Percentiles rank a stretch among this genome's conserved stretches.
phyloP scores from a whole-genome alignment of 2,329 filamentous ascomycete genomes.

The Gnomoniopsis smithogilvyi region DNA sequence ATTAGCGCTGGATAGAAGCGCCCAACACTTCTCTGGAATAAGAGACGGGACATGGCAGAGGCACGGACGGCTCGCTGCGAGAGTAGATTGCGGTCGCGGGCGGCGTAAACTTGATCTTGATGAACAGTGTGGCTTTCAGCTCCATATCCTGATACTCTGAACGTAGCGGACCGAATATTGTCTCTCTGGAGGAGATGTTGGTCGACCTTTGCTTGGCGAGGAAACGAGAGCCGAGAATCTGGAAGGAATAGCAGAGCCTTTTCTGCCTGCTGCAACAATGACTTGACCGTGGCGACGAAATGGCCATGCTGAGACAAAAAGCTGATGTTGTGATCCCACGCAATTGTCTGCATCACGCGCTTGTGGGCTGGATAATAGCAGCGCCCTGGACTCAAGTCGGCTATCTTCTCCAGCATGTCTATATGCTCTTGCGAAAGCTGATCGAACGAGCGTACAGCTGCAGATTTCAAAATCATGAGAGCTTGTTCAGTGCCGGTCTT shows the following conservation, averaged over 20 bases:
- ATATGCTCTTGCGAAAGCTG: constrained; percentile 33
- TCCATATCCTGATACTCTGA: constrained; percentile 25
- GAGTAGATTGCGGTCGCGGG: background rate
- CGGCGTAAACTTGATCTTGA: constrained; percentile 15
- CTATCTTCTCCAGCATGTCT: constrained; percentile 33
- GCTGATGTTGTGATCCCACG: constrained; percentile 37
- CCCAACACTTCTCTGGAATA: background rate
- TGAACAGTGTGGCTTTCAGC: constrained; percentile 22
- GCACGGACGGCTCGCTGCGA: background rate
- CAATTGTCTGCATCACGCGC: constrained; percentile 43
- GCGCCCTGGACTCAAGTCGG: constrained; percentile 38
- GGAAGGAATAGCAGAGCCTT: constrained; percentile 29
- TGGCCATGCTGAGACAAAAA: constrained; percentile 42
- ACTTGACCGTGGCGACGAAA: constrained; percentile 33
- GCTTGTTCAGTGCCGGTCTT: constrained; percentile 55
- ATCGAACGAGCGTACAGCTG: constrained; percentile 46
- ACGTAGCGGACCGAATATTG: constrained; percentile 38
- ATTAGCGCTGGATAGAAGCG: background rate
- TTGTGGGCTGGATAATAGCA: constrained; percentile 40
- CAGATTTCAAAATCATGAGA: constrained; percentile 44
- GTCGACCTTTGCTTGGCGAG: background rate
- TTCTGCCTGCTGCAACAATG: constrained; percentile 27
- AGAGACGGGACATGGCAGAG: background rate
- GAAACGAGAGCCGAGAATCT: constrained; percentile 1
- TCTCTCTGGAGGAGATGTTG: constrained; percentile 20